Evolutionary conservation across 192 early-diverging fungal genomes (phyloP), one percentile per base, ranked within the genome.

Genomic region (Lobosporangium transversale): DNA sequence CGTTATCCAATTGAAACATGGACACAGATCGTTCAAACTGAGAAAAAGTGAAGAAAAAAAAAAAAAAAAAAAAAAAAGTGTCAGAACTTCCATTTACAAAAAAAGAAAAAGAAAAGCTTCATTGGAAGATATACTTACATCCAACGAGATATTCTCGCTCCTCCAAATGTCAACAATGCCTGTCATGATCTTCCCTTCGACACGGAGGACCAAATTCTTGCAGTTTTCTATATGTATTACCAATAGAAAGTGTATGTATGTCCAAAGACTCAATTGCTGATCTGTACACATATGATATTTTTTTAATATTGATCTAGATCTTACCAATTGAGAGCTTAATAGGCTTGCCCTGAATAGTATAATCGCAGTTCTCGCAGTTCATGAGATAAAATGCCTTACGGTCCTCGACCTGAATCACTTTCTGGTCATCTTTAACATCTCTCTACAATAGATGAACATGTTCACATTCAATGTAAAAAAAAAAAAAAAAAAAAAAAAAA

Each of bases 311-410:
- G 7, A 10, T 27, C 29, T 45, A 21, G 12, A 0, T 8, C 23
- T 52, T 76, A 76, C 73, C 73, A 40, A 76, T 62, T 8, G 59
- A 76, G 30, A 76, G 30, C 59, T 76, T 76, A 59, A 76, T 44
- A 10, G 64, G 73, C 48, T 67, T 62, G 50, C 64, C 73, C 37
- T 57, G 51, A 31, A 76, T 33, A 23, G 37, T 62, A 47, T 67
- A 76, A 17, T 56, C 73, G 37, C 73, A 76, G 59, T 76, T 62
- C 40, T 76, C 64, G 23, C 73, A 76, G 33, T 76, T 40, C 45
- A 76, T n/a, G 17, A 76, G 30, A 51, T 76, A 65, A 0, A 76
- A 15, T 0, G 73, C 73, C 53, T 62, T 76, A 47, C 64, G 73
- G 24, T 67, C 73, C 44, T 60, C 54, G 12, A 76, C 59, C 6